These are phyloP conservation scores for Hygrophorus pudorinus DNA, from an alignment of 768 basidiomycete genomes.

Conservation along the genomic window DNA sequence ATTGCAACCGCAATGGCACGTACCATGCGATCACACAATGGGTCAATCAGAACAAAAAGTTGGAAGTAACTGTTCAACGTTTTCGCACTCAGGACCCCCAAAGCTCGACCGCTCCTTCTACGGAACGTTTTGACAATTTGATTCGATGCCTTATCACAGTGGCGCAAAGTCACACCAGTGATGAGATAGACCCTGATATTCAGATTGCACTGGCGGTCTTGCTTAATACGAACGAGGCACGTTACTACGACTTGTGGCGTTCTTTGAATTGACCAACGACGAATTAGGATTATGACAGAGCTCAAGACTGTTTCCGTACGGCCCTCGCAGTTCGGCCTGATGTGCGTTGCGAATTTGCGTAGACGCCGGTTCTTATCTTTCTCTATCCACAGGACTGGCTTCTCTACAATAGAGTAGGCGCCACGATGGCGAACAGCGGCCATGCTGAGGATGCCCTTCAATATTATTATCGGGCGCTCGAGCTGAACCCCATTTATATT, in stretches of 20 bases:
- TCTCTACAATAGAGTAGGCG: constrained; percentile 88
- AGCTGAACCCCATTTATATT: constrained; percentile 83
- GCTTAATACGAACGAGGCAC: constrained; percentile 84
- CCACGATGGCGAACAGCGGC: constrained; percentile 88
- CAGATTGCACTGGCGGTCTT: constrained; percentile 92
- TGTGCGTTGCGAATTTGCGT: constrained; percentile 30
- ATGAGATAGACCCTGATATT: constrained; percentile 81
- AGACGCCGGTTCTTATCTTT: neutral
- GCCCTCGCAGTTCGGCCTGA: constrained; percentile 84
- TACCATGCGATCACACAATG: constrained; percentile 79
- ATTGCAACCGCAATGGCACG: constrained; percentile 63
- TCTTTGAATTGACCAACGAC: neutral
- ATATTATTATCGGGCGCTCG: constrained; percentile 80
- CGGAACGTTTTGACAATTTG: constrained; percentile 40
- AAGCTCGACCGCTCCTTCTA: constrained; percentile 18
- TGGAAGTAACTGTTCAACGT: constrained; percentile 33
- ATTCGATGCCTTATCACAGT: constrained; percentile 76
- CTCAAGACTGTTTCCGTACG: constrained; percentile 87
- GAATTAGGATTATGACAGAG: constrained; percentile 76
- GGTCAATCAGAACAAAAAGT: constrained; percentile 57
- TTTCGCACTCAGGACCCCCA: constrained; percentile 23
- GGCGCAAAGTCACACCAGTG: constrained; percentile 49
- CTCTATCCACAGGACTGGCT: constrained; percentile 63
- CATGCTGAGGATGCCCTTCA: constrained; percentile 69
- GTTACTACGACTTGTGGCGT: constrained; percentile 10